These are phyloP conservation scores for Calonectria pauciramosa DNA, from an alignment of 2,329 filamentous ascomycete genomes.

Conservation along the genomic window DNA sequence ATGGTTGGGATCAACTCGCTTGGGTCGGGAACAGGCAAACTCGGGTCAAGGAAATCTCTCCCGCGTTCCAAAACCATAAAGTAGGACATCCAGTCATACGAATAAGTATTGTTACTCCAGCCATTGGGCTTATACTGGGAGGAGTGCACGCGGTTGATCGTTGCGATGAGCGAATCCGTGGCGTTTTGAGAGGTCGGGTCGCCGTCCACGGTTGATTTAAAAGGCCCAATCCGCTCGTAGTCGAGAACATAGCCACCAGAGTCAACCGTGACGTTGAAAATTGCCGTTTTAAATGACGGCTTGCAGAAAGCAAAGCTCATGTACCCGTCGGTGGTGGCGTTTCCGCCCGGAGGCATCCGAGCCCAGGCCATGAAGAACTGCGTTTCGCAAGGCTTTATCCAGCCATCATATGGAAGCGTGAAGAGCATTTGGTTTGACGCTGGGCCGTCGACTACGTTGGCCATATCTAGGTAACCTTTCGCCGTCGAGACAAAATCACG, in stretches of 20 bases:
- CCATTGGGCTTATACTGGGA: background rate
- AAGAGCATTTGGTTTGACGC: background rate
- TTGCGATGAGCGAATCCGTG: background rate
- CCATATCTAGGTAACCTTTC: background rate
- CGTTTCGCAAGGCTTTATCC: background rate
- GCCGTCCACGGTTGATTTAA: background rate
- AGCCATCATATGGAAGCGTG: background rate
- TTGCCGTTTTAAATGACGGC: background rate
- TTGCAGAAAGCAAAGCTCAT: background rate
- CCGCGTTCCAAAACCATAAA: background rate
- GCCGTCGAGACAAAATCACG: background rate
- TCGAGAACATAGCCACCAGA: background rate
- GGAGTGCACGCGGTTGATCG: background rate
- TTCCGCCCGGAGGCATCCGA: background rate
- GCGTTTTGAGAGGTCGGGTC: background rate
- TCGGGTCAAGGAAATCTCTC: background rate
- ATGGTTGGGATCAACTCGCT: background rate
- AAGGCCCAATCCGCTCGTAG: background rate
- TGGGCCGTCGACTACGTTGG: background rate
- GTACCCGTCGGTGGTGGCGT: background rate
- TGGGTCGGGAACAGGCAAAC: background rate
- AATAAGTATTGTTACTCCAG: background rate
- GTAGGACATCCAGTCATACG: conserved; percentile 5
- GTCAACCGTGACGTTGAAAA: conserved; percentile 11
- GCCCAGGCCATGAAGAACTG: background rate